A percentile compares a stretch with the other conserved stretches of the same genome.
These are phyloP conservation scores for Agarophyton chilense DNA, from an alignment of 23 red algal species.

Conservation along the genomic window DNA sequence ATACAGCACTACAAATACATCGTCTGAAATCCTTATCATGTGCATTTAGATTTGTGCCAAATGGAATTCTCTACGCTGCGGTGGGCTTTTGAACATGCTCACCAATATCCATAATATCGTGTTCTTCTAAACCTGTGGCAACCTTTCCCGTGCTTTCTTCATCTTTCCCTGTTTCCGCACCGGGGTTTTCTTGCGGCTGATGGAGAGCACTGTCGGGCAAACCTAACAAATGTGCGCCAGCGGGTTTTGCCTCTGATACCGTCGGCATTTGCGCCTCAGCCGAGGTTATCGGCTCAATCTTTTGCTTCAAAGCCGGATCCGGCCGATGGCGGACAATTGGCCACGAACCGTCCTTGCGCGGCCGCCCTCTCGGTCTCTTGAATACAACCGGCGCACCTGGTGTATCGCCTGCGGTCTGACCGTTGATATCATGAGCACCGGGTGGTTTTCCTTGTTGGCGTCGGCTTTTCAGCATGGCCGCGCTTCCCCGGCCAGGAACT, in stretches of 20 bases:
- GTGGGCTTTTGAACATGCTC: background rate
- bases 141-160: background rate
- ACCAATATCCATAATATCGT: background rate
- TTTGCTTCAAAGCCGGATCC: constrained; percentile 20
- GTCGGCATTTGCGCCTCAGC: background rate
- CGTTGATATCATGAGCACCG: constrained; percentile 4
- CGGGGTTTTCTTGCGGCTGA: background rate
- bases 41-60: background rate
- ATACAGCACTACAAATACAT: background rate
- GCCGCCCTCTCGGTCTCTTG: constrained; percentile 56
- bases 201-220: background rate
- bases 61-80: background rate
- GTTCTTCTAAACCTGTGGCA: background rate
- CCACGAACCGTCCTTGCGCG: constrained; percentile 70
- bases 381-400: constrained; percentile 2
- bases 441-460: background rate
- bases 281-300: background rate
- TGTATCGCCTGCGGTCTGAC: background rate
- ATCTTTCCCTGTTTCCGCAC: background rate
- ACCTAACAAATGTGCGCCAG: background rate
- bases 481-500: constrained; percentile 9
- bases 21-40: background rate
- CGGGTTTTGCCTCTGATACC: background rate
- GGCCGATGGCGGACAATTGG: constrained; percentile 7
- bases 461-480: constrained; percentile 19